Percentiles rank a stretch among this genome's conserved stretches.
Evolutionary conservation across 257 asterid species (phyloP).

Genomic region (Cinchona pubescens): DNA sequence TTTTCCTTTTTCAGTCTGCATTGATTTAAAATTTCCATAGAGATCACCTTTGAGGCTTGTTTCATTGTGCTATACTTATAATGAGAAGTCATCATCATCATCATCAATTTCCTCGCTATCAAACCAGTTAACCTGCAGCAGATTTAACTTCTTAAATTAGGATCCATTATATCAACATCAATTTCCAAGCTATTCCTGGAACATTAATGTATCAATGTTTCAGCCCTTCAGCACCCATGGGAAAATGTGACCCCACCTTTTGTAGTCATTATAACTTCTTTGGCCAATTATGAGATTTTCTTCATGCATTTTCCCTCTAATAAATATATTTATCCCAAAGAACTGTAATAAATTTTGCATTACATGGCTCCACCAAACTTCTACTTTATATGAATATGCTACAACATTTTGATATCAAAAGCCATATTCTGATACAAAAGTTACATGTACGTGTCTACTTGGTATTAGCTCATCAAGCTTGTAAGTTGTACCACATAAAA

Average conservation of each 20-base stretch:
- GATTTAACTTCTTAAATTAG: background rate
- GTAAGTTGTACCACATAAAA: slow-evolving; percentile 13
- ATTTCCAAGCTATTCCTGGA: slow-evolving; percentile 1
- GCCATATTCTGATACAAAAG: background rate
- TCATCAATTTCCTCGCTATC: background rate
- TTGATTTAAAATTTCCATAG: too few species aligned
- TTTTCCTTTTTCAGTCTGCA: too few species aligned
- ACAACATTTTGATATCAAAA: slow-evolving; percentile 2
- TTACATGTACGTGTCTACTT: background rate
- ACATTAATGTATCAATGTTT: slow-evolving; percentile 8
- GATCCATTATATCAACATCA: slow-evolving; percentile 19
- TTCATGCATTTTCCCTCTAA: background rate
- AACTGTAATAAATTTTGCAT: background rate
- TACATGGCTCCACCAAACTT: background rate
- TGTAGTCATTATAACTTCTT: background rate
- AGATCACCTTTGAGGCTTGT: too few species aligned
- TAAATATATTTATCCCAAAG: background rate
- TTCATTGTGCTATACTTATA: too few species aligned
- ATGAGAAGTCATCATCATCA: too few species aligned
- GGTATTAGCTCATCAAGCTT: slow-evolving; percentile 6
- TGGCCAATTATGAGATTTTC: background rate
- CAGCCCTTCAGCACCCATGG: slow-evolving; percentile 5
- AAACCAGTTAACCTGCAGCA: background rate
- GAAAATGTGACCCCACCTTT: background rate
- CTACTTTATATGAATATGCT: background rate